Percentiles rank a stretch among this genome's conserved stretches.
These are phyloP conservation scores for Penicillium verhagenii DNA, from an alignment of 495 filamentous ascomycete species.

Conservation along the genomic window DNA sequence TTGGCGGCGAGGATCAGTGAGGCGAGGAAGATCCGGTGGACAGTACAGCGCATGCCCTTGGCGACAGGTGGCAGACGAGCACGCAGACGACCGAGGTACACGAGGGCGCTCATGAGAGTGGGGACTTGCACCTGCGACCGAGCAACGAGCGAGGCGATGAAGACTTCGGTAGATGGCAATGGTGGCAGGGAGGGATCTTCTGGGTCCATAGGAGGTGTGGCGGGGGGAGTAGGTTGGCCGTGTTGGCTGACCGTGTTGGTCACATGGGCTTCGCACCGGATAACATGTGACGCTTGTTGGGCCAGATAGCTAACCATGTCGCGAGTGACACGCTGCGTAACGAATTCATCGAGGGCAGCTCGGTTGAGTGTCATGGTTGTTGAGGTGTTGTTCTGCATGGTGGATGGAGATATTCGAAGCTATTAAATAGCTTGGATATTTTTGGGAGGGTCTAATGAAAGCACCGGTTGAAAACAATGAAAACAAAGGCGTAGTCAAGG, in stretches of 20 bases:
- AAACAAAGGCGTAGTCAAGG: background rate
- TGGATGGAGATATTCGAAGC: background rate
- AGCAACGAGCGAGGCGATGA: conserved; percentile 87
- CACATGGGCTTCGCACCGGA: conserved; percentile 74
- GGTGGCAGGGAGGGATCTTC: conserved; percentile 36
- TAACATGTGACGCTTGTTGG: conserved; percentile 77
- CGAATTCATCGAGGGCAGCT: conserved; percentile 84
- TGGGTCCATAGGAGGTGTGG: conserved; percentile 60
- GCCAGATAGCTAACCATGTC: conserved; percentile 88
- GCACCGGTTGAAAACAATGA: background rate
- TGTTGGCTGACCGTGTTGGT: conserved; percentile 48
- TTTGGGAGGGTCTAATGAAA: too few species aligned
- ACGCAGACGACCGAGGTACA: conserved; percentile 85
- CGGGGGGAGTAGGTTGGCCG: conserved; percentile 66
- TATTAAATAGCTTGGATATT: background rate
- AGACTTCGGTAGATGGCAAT: conserved; percentile 79
- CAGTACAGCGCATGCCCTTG: conserved; percentile 95
- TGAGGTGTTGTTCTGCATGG: conserved; percentile 20
- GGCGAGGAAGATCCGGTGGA: conserved; percentile 85
- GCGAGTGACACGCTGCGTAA: conserved; percentile 73
- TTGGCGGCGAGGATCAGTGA: conserved; percentile 76
- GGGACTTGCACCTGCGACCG: conserved; percentile 96
- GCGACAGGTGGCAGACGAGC: conserved; percentile 85
- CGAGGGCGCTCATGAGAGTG: conserved; percentile 92
- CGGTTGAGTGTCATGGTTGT: conserved; percentile 68